Base-by-base conservation (phyloP, 225 moss, liverwort and hornwort species). In the Rhytidiadelphus loreus region DNA sequence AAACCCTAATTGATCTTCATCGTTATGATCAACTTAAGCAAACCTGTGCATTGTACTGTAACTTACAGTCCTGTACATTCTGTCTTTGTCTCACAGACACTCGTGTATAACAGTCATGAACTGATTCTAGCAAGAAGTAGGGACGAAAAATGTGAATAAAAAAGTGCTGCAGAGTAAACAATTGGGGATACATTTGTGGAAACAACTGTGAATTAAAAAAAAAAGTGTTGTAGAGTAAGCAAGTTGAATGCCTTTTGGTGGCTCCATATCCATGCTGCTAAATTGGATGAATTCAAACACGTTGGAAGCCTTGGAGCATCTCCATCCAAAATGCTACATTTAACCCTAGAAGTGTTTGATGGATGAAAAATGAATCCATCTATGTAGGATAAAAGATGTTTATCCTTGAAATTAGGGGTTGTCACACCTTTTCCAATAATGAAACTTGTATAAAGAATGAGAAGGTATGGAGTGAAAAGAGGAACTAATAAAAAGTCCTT, bases 271-370 rank as follows among this genome's bases (percentile, higher is more conserved):
- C 46, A 70, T 41, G 70, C 8, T 41, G 25, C 70, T 41, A 16
- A 72, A 6, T 28, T 44, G 28, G 44, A 72, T 72, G n/a, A n/a
- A n/a, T n/a, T n/a, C n/a, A n/a, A n/a, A n/a, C n/a, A n/a, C n/a
- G n/a, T n/a, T n/a, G n/a, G n/a, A n/a, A n/a, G n/a, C n/a, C n/a
- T n/a, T n/a, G n/a, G n/a, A n/a, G n/a, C n/a, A n/a, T n/a, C n/a
- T n/a, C n/a, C n/a, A n/a, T n/a, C n/a, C n/a, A n/a, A n/a, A n/a
- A n/a, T n/a, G n/a, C n/a, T n/a, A n/a, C n/a, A n/a, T n/a, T n/a
- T n/a, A n/a, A n/a, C n/a, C n/a, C n/a, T n/a, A n/a, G 4, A 23
- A 23, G 4, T 24, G 14, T 39, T 4, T 0, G 2, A 22, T 68
- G 22, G 20, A 22, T 68, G 68, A 16, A 15, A 52, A 5, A 52